Conservation (phyloP, 306 rosid genomes). For the Cyamopsis tetragonoloba region DNA sequence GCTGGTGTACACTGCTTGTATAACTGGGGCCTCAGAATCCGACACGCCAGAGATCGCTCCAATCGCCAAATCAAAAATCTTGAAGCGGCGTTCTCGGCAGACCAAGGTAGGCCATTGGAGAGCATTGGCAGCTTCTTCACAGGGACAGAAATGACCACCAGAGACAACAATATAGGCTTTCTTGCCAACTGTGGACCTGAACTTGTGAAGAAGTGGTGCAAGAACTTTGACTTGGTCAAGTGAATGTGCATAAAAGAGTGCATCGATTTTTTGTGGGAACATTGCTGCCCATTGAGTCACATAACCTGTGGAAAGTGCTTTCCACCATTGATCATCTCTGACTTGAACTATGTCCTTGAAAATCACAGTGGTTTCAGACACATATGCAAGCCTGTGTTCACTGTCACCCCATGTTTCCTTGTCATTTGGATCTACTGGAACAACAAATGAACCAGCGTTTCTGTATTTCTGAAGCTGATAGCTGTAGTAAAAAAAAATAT, state of each 20-base stretch:
- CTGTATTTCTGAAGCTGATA: constrained; percentile 92
- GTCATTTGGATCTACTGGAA: constrained; percentile 80
- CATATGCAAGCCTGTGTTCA: constrained; percentile 94
- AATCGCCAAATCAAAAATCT: constrained; percentile 70
- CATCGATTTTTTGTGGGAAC: constrained; percentile 89
- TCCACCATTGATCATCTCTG: constrained; percentile 98
- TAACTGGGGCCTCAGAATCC: constrained; percentile 73
- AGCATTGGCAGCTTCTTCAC: constrained; percentile 73
- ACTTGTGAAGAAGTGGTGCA: constrained; percentile 80
- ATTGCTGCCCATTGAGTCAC: constrained; percentile 95
- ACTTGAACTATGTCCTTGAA: constrained; percentile 92
- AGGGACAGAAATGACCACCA: constrained; percentile 65
- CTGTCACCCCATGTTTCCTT: constrained; percentile 99
- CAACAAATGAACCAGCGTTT: constrained; percentile 87
- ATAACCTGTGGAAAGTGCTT: constrained; percentile 84
- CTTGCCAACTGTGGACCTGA: constrained; percentile 72
- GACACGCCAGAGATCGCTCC: constrained; percentile 70
- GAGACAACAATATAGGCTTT: constrained; percentile 84
- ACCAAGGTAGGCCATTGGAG: constrained; percentile 77
- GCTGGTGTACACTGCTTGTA: constrained; percentile 80
- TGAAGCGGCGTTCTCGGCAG: constrained; percentile 78
- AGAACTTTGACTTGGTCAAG: constrained; percentile 69
- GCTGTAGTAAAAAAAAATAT: constrained; percentile 40
- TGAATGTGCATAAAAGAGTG: constrained; percentile 87
- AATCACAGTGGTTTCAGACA: constrained; percentile 94